phyloP scores from a whole-genome alignment of 169 alveolate species.

The Babesia sp. region DNA sequence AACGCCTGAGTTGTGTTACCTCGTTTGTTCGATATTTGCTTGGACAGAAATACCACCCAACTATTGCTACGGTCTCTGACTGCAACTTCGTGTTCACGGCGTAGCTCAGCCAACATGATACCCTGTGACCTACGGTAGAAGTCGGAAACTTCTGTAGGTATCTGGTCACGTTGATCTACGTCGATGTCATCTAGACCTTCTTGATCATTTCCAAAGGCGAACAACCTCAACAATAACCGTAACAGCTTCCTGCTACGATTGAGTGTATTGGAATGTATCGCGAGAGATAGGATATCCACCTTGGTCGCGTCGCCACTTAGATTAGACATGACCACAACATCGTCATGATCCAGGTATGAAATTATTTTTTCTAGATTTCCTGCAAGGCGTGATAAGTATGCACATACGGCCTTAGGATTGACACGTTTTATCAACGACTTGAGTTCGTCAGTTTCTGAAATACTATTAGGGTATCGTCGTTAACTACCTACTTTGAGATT shows the following conservation, averaged over 20 bases:
- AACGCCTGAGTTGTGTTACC: not conserved
- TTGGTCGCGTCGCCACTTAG: slow-evolving; percentile 8
- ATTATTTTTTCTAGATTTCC: not conserved
- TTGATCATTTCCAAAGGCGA: not conserved
- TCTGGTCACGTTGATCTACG: not conserved
- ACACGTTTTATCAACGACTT: slow-evolving; percentile 1
- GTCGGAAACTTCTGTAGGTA: not conserved
- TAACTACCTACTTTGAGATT: slow-evolving; percentile 1
- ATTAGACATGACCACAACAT: slow-evolving; percentile 11
- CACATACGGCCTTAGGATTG: slow-evolving; percentile 3
- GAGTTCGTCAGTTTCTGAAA: not conserved
- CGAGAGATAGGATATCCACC: slow-evolving; percentile 3
- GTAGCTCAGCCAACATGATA: not conserved
- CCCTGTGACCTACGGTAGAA: not conserved
- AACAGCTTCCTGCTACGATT: not conserved
- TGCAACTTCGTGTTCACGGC: slow-evolving; percentile 13
- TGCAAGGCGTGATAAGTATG: not conserved
- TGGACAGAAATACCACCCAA: slow-evolving; percentile 15
- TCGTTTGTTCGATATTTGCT: slow-evolving; percentile 23
- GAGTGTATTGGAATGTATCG: not conserved
- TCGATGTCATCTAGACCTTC: not conserved
- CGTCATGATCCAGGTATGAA: slow-evolving; percentile 2
- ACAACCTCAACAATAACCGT: not conserved
- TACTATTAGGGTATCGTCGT: not conserved
- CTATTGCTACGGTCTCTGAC: not conserved